phyloP scores from a whole-genome alignment of 495 filamentous ascomycete species.

The Jackrogersella multiformis region DNA sequence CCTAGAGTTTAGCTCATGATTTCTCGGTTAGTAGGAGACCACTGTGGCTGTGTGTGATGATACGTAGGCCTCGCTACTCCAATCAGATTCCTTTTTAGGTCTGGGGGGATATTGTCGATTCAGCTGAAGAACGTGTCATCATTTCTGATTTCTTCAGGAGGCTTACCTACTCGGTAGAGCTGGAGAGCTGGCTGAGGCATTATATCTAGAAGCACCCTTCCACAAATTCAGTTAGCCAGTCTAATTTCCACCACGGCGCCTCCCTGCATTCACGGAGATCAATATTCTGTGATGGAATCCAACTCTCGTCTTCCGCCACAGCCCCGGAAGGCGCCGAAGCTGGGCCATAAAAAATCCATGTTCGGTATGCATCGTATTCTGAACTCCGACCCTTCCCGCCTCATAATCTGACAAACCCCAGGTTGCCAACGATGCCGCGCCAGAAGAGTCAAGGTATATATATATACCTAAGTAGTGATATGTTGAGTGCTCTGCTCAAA shows the following conservation, averaged over 20 bases:
- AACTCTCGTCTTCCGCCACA: constrained; percentile 3
- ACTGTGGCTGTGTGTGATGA: neutral
- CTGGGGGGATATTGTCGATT: neutral
- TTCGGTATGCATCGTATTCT: constrained; percentile 25
- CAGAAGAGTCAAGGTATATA: constrained; percentile 40
- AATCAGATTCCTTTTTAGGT: neutral
- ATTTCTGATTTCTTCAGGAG: neutral
- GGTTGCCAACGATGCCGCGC: constrained; percentile 51
- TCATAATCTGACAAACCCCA: constrained; percentile 20
- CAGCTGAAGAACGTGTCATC: constrained; percentile 1
- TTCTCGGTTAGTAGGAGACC: too few relatives aligned
- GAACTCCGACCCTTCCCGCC: neutral
- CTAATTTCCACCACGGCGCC: neutral
- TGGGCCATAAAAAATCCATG: constrained; percentile 37
- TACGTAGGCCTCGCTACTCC: neutral
- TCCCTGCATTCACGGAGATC: neutral
- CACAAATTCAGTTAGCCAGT: neutral
- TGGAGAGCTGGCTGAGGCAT: too few relatives aligned
- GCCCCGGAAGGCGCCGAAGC: constrained; percentile 16
- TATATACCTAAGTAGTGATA: neutral
- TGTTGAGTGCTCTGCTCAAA: neutral
- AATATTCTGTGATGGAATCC: constrained; percentile 21
- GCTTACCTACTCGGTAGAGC: too few relatives aligned
- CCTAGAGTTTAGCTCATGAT: too few relatives aligned
- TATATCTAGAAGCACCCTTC: neutral